Conservation (phyloP, 352 stramenopile species). For the Phytophthora meadii region DNA sequence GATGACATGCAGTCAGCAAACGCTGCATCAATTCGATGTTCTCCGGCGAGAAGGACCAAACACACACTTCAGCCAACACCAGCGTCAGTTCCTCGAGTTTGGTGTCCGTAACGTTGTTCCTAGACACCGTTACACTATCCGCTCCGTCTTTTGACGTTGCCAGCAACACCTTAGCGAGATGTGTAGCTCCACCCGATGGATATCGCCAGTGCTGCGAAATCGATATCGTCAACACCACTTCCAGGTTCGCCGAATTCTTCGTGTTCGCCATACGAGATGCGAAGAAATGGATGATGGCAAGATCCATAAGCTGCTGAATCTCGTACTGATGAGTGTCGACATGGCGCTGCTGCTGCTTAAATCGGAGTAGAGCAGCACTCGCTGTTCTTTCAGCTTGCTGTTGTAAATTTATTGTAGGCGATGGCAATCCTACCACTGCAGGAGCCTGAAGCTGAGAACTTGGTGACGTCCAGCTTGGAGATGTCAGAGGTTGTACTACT, state of each 20-base stretch:
- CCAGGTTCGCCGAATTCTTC: slow-evolving; percentile 9
- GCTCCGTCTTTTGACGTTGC: background rate
- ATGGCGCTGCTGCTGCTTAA: slow-evolving; percentile 25
- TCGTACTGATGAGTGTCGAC: slow-evolving; percentile 15
- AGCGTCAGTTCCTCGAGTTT: slow-evolving; percentile 36
- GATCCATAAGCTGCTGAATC: slow-evolving; percentile 32
- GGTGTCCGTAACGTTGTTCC: background rate
- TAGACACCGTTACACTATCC: background rate
- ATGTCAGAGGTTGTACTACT: background rate
- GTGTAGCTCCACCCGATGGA: slow-evolving; percentile 9
- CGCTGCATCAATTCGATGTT: slow-evolving; percentile 33
- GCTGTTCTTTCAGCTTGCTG: too few relatives aligned
- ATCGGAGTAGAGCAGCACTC: slow-evolving; percentile 1
- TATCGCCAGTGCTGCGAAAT: slow-evolving; percentile 33
- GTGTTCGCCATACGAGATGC: slow-evolving; percentile 15
- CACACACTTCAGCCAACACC: slow-evolving; percentile 35
- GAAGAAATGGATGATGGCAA: slow-evolving; percentile 33
- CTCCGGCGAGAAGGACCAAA: slow-evolving; percentile 38
- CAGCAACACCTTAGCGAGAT: slow-evolving; percentile 30
- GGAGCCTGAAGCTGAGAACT: slow-evolving; percentile 5
- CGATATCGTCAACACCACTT: slow-evolving; percentile 19
- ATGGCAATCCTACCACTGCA: slow-evolving; percentile 6
- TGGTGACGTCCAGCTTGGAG: background rate
- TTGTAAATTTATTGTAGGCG: slow-evolving; percentile 8
- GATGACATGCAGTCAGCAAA: slow-evolving; percentile 26